phyloP scores from a whole-genome alignment of 805 yeast species.

The Ogataea corticis region DNA sequence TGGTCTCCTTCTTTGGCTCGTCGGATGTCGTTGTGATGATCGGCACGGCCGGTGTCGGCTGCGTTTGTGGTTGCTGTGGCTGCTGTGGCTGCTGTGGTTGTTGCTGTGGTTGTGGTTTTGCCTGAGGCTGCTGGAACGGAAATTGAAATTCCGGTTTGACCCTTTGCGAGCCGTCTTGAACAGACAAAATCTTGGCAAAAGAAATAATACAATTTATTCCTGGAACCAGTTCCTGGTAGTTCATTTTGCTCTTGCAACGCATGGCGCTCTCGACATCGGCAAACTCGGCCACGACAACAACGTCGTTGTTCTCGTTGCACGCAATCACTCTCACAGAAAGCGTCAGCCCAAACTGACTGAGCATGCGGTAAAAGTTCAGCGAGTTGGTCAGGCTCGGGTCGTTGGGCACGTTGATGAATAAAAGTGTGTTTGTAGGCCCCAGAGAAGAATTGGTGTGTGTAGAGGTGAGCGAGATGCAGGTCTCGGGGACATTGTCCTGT shows the following conservation, averaged over 20 bases:
- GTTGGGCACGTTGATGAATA: conserved; percentile 77
- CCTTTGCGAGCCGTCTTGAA: conserved; percentile 15
- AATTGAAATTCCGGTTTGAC: conserved; percentile 1
- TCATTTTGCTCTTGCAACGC: conserved; percentile 72
- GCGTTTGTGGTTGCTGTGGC: not conserved
- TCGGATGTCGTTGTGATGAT: conserved; percentile 11
- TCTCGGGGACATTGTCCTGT: conserved; percentile 61
- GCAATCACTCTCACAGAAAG: conserved; percentile 60
- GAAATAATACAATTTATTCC: conserved; percentile 77
- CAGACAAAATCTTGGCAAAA: conserved; percentile 69
- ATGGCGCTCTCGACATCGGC: conserved; percentile 71
- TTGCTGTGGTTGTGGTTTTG: conserved; percentile 5
- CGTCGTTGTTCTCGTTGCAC: conserved; percentile 33
- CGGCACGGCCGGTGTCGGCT: conserved; percentile 14
- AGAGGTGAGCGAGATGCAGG: conserved; percentile 62
- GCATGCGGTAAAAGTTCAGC: conserved; percentile 52
- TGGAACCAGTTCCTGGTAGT: conserved; percentile 79
- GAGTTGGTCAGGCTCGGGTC: conserved; percentile 42
- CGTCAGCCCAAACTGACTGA: conserved; percentile 62
- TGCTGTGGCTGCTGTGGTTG: conserved; percentile 8
- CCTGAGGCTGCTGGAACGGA: conserved; percentile 1
- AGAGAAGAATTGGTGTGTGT: conserved; percentile 68
- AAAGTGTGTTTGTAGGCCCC: conserved; percentile 74
- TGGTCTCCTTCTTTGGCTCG: conserved; percentile 17
- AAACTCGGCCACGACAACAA: conserved; percentile 69